Evolutionary conservation across 495 filamentous ascomycete genomes (phyloP), one percentile per base, ranked within the genome.

Genomic region (Opeltia flavorubescens): DNA sequence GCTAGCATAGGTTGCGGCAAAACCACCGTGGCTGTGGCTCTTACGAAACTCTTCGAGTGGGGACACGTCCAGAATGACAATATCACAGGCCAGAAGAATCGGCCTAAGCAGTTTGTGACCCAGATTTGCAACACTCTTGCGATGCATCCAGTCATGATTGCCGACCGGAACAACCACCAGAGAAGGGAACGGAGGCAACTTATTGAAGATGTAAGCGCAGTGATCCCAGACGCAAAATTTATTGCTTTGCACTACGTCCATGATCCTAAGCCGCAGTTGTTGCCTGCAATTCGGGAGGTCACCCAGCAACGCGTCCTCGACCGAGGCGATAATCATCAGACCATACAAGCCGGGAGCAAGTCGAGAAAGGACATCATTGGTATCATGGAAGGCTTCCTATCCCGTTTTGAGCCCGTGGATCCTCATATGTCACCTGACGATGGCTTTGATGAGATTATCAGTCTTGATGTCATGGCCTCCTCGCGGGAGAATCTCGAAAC

Each of bases 61-160:
- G 89, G 84, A 25, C 88, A 95, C 60, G 69, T 95, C 31, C 91
- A 98, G 58, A 98, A 98, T 57, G 91, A 98, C 63, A 93, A 96
- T 58, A 89, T 98, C 41, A 74, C 71, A n/a, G 83, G 83, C 44
- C 77, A 79, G 59, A 70, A 68, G 51, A 70, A 70, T 43, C 82
- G 86, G 26, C 81, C 84, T 4, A 72, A 77, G 46, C 68, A 70
- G 26, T 95, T 95, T 58, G 80, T 79, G 7, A 65, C 75, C 18
- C 75, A 77, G 13, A 67, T 89, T 39, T 67, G 75, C 40, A 71
- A 76, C 30, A 59, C 69, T 21, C 65, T 96, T 13, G 61, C 68
- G 4, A 62, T 68, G 0, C 57, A 69, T 30, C 75, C 81, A 0
- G 91, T 81, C 2, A 86, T 94, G 29, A 83, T 94, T 58, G 86